These are phyloP conservation scores for Ramalina intermedia DNA, from an alignment of 495 filamentous ascomycete genomes.

Conservation along the genomic window DNA sequence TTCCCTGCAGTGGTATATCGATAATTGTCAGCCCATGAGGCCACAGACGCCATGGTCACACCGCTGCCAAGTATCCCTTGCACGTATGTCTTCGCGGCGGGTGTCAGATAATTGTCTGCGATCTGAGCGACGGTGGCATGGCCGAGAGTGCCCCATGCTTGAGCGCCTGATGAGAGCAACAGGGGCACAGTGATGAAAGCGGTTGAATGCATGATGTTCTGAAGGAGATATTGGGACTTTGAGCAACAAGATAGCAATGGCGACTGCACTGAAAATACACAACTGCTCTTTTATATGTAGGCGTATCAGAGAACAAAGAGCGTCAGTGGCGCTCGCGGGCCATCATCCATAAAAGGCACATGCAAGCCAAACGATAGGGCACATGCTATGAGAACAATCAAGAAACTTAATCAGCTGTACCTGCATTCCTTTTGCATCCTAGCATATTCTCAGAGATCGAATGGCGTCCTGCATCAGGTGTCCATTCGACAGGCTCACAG, in stretches of 20 bases:
- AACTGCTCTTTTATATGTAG: no score
- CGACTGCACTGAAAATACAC: no score
- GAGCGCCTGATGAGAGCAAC: slow-evolving; percentile 3
- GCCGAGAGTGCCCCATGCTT: slow-evolving; percentile 43
- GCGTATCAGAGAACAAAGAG: no score
- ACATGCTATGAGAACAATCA: no score
- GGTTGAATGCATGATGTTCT: slow-evolving; percentile 4
- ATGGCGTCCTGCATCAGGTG: neutral
- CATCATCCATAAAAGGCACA: neutral
- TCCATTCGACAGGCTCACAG: neutral
- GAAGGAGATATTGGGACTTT: no score
- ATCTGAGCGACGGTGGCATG: slow-evolving; percentile 49
- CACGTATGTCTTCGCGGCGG: slow-evolving; percentile 30
- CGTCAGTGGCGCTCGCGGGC: neutral
- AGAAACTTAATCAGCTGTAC: neutral
- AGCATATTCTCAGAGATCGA: neutral
- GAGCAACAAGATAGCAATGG: no score
- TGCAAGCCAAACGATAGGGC: neutral
- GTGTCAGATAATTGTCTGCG: slow-evolving; percentile 35
- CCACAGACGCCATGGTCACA: slow-evolving; percentile 39
- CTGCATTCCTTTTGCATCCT: slow-evolving; percentile 4
- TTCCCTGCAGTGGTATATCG: slow-evolving; percentile 36
- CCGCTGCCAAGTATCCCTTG: slow-evolving; percentile 34
- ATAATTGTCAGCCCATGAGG: slow-evolving; percentile 49
- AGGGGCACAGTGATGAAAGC: slow-evolving; percentile 4